Evolutionary conservation across 768 basidiomycete species (phyloP).

Genomic region (Termitomyces heimii): DNA sequence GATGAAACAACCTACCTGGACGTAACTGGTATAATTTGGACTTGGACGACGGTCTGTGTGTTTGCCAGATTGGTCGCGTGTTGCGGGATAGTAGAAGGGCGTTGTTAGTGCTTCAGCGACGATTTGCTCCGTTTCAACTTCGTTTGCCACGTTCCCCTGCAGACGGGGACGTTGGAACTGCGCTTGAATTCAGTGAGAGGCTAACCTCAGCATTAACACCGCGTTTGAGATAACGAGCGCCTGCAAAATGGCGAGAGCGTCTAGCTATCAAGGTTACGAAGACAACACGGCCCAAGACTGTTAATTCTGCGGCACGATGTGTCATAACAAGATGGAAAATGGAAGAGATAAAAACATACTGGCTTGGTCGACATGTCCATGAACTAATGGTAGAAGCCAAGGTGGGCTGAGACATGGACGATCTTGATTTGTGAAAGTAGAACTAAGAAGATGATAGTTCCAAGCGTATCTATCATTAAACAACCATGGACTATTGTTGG

Average conservation of each 20-base stretch:
- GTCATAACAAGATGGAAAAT: not conserved
- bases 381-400: constrained; percentile 90
- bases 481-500: constrained; percentile 44
- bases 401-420: constrained; percentile 45
- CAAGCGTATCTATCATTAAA: constrained; percentile 91
- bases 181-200: not conserved
- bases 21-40: constrained; percentile 91
- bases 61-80: constrained; percentile 23
- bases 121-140: constrained; percentile 98
- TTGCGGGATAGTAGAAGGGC: constrained; percentile 74
- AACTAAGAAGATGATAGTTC: constrained; percentile 85
- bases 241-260: constrained; percentile 91
- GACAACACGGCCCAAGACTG: constrained; percentile 82
- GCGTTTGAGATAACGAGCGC: constrained; percentile 89
- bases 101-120: constrained; percentile 88
- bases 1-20: constrained; percentile 51
- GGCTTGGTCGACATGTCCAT: constrained; percentile 97
- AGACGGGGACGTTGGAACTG: not conserved
- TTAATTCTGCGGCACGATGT: constrained; percentile 56
- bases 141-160: constrained; percentile 98
- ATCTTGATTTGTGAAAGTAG: constrained; percentile 49
- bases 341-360: constrained; percentile 48
- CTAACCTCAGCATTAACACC: constrained; percentile 89
- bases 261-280: constrained; percentile 95
- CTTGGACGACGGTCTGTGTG: constrained; percentile 50